These are phyloP conservation scores for Aspergillus bridgeri DNA, from an alignment of 495 filamentous ascomycete species.

Conservation along the genomic window DNA sequence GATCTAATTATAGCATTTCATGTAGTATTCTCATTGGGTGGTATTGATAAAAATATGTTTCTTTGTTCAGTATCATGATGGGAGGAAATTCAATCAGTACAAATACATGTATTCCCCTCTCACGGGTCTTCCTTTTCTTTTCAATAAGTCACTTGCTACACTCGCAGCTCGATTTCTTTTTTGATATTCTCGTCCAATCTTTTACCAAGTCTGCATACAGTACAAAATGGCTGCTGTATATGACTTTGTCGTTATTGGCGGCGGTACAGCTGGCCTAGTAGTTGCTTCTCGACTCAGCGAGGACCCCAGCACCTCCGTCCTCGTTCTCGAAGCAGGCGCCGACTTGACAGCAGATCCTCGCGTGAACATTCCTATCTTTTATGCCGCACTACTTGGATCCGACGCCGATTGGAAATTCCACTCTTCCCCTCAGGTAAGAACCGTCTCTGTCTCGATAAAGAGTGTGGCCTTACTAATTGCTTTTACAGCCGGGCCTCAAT, in stretches of 20 bases:
- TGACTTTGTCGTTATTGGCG: background rate
- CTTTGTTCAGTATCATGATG: constrained; percentile 4
- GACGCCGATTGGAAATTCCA: constrained; percentile 7
- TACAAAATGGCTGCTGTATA: constrained; percentile 6
- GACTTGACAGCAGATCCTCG: constrained; percentile 5
- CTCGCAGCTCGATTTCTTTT: constrained; percentile 5
- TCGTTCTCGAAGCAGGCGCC: no score
- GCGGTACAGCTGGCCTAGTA: no score
- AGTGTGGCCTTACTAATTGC: constrained; percentile 1
- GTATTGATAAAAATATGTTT: constrained; percentile 4
- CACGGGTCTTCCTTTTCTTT: background rate
- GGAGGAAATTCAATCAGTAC: background rate
- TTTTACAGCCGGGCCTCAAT: constrained; percentile 7
- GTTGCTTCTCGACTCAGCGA: no score
- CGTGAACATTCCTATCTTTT: constrained; percentile 6
- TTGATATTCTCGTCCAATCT: constrained; percentile 5
- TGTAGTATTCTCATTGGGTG: constrained; percentile 1
- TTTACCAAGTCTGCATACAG: background rate
- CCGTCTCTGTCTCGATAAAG: constrained; percentile 1
- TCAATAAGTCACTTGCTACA: constrained; percentile 2
- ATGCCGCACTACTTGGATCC: constrained; percentile 6
- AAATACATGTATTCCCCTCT: background rate
- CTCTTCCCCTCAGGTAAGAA: constrained; percentile 5
- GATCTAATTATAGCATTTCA: constrained; percentile 3
- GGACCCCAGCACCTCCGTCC: no score